Conservation (phyloP, 805 yeast genomes). For the Yarrowia sp. region DNA sequence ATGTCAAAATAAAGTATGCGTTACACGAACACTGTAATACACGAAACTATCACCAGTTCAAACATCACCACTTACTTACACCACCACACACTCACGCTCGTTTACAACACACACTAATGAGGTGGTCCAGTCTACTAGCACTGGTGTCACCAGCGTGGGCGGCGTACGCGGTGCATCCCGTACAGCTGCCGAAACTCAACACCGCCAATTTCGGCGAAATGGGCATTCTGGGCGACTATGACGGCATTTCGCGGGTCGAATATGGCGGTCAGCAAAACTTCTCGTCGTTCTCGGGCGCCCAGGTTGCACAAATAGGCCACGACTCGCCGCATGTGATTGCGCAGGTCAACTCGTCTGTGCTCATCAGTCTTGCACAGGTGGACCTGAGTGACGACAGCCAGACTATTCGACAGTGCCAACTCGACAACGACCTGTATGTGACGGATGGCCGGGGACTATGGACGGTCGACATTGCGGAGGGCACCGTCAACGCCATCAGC, state of each 20-base stretch:
- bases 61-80: not conserved
- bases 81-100: not conserved
- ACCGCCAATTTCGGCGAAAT: conserved; percentile 46
- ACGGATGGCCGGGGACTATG: conserved; percentile 45
- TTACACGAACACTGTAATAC: conserved; percentile 11
- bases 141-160: conserved; percentile 7
- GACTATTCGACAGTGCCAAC: conserved; percentile 44
- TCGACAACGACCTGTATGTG: conserved; percentile 45
- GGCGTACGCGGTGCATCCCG: conserved; percentile 40
- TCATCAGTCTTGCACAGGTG: conserved; percentile 44
- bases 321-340: conserved; percentile 43
- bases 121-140: conserved; percentile 22
- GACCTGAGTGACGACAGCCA: conserved; percentile 43
- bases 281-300: conserved; percentile 42
- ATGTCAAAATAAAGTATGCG: not conserved
- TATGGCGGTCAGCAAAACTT: conserved; percentile 52
- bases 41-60: not conserved
- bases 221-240: conserved; percentile 52
- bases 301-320: conserved; percentile 11
- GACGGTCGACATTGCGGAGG: conserved; percentile 44
- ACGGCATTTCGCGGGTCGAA: conserved; percentile 50
- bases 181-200: conserved; percentile 44
- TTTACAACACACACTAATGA: conserved; percentile 7
- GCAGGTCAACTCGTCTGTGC: conserved; percentile 44
- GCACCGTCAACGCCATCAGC: conserved; percentile 43